Base-by-base conservation (phyloP, 78 protist species). In the Bodo saltans region DNA sequence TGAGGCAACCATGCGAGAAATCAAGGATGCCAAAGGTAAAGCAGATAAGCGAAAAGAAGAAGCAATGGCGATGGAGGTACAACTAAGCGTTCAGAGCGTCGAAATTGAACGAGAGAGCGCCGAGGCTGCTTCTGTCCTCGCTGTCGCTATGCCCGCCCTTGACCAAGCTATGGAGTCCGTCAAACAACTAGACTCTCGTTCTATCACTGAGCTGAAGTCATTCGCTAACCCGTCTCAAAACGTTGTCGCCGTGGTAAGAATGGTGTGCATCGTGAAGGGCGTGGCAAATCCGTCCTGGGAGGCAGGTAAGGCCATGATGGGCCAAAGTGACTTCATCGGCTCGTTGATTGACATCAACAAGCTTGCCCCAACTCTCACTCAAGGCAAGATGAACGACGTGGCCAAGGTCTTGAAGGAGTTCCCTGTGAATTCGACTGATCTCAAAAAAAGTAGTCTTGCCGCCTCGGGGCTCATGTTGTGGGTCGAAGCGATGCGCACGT, bases 91-190 rank as follows among this genome's bases (percentile, higher is more conserved):
- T 29, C 28, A 17, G 74, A 1, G 0, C 4, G 68, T 4, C n/a
- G 2, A n/a, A 37, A 91, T 95, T 38, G 23, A 29, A 21, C 23
- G 11, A 26, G 88, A 87, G 85, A 91, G 83, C 88, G 79, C 53
- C 34, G 94, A 90, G 42, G 96, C 96, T 17, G 93, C 90, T 68
- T 78, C 3, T 11, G 94, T 73, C 67, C 92, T 93, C 3, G 95
- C 35, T n/a, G 94, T 39, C 70, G 96, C 96, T 2, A 2, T 83
- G 38, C 98, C 98, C 3, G 96, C 92, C 32, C 80, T 95, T 21
- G 83, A 74, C 60, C 70, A 28, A 0, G 98, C 98, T 26, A 84
- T 38, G 1, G 42, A 40, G 11, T 92, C 93, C 0, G 87, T 95
- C 32, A 17, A 85, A 3, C 60, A 74, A 35, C 72, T 94, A 26